Evolutionary conservation across 2,329 filamentous ascomycete genomes (phyloP).

Genomic region (Colletotrichum sp.): DNA sequence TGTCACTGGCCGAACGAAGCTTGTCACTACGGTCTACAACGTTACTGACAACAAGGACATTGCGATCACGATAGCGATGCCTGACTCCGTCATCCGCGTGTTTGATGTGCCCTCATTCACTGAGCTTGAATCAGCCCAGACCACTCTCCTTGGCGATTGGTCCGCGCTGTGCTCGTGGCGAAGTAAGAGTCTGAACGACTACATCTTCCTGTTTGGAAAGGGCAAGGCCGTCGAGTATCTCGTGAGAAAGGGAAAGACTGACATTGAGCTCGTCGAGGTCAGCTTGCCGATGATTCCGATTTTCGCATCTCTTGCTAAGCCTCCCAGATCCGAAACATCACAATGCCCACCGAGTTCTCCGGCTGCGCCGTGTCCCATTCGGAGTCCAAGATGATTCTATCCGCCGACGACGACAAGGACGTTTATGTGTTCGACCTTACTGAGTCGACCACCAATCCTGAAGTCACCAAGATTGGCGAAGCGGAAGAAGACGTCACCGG

Average conservation of each 20-base stretch:
- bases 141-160: slow-evolving; percentile 48
- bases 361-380: slow-evolving; percentile 45
- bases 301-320: background rate
- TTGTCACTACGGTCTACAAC: slow-evolving; percentile 43
- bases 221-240: slow-evolving; percentile 41
- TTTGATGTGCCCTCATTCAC: slow-evolving; percentile 38
- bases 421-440: slow-evolving; percentile 43
- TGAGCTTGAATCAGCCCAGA: slow-evolving; percentile 33
- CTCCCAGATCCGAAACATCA: slow-evolving; percentile 45
- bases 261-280: slow-evolving; percentile 42
- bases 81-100: slow-evolving; percentile 45
- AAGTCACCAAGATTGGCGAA: slow-evolving; percentile 39
- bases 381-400: slow-evolving; percentile 42
- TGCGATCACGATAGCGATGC: slow-evolving; percentile 44
- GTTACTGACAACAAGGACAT: slow-evolving; percentile 37
- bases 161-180: slow-evolving; percentile 51
- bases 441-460: slow-evolving; percentile 41
- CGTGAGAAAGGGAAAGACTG: slow-evolving; percentile 30
- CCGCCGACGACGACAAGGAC: slow-evolving; percentile 38
- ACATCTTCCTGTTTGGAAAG: slow-evolving; percentile 52
- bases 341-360: slow-evolving; percentile 43
- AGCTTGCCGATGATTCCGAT: background rate
- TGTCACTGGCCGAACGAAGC: slow-evolving; percentile 49
- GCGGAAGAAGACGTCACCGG: slow-evolving; percentile 43
- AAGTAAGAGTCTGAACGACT: slow-evolving; percentile 43